phyloP scores from a whole-genome alignment of 2,329 filamentous ascomycete species.

The Xylariaceae sp. region DNA sequence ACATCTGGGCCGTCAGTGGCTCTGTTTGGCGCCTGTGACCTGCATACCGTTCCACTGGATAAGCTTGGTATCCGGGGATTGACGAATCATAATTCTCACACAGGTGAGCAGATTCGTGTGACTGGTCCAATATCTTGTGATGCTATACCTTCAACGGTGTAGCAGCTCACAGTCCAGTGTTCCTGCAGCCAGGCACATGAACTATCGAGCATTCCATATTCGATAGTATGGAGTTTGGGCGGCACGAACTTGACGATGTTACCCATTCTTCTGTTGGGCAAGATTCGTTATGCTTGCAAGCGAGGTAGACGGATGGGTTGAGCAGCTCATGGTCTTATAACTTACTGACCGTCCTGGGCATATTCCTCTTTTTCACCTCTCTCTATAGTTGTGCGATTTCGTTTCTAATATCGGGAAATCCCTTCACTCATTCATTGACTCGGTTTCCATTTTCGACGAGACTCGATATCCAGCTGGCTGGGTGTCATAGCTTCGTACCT shows the following conservation, averaged over 20 bases:
- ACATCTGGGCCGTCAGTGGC: conserved; percentile 16
- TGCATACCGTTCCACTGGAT: conserved; percentile 24
- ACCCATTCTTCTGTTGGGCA: conserved; percentile 5
- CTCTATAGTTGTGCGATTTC: conserved; percentile 9
- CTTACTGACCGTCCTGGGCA: conserved; percentile 1
- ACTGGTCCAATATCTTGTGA: conserved; percentile 27
- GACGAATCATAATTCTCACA: conserved; percentile 34
- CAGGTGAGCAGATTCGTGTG: background rate
- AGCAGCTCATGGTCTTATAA: conserved; percentile 11
- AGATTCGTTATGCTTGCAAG: background rate
- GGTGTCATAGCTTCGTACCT: conserved; percentile 23
- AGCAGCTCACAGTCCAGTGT: conserved; percentile 8
- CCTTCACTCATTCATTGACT: conserved; percentile 26
- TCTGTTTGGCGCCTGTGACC: conserved; percentile 36
- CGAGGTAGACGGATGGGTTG: background rate
- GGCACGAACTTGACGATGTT: conserved; percentile 17
- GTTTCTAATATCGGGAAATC: conserved; percentile 9
- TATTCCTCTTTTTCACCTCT: conserved; percentile 8
- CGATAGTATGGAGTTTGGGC: conserved; percentile 9
- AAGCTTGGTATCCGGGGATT: conserved; percentile 12
- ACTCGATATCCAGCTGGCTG: conserved; percentile 40
- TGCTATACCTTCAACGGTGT: conserved; percentile 5
- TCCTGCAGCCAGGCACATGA: background rate
- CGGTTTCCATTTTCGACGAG: conserved; percentile 12
- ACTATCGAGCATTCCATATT: conserved; percentile 9